Conservation (phyloP, 2,329 filamentous ascomycete species). For the Trichoderma hamatum region DNA sequence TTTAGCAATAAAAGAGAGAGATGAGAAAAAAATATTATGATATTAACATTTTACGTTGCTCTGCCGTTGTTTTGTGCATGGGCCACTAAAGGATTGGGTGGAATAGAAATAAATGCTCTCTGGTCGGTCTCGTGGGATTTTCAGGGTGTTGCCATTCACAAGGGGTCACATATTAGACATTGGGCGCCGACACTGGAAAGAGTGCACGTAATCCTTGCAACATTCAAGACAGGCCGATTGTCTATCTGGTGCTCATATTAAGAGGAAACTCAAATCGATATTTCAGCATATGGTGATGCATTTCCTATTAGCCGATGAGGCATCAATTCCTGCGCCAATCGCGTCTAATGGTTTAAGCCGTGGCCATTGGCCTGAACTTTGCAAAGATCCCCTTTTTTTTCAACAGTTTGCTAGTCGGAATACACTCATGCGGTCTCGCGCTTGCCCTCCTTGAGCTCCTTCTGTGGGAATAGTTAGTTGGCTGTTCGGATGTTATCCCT, state of each 20-base stretch:
- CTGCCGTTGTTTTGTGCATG: not conserved
- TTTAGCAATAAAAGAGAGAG: not conserved
- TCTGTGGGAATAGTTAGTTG: constrained; percentile 61
- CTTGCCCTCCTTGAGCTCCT: constrained; percentile 97
- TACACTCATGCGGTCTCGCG: constrained; percentile 72
- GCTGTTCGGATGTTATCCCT: not conserved
- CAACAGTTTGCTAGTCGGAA: not conserved
- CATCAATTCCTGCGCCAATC: constrained; percentile 24
- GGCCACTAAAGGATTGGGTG: not conserved
- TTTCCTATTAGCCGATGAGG: constrained; percentile 20
- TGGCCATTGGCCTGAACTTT: constrained; percentile 13
- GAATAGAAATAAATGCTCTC: not conserved
- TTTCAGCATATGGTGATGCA: constrained; percentile 23
- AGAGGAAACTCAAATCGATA: constrained; percentile 20
- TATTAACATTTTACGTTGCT: not conserved
- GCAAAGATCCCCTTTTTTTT: constrained; percentile 13
- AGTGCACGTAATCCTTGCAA: not conserved
- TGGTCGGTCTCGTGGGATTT: not conserved
- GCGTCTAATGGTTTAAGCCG: constrained; percentile 21
- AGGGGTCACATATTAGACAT: not conserved
- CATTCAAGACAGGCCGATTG: not conserved
- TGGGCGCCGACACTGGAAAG: not conserved
- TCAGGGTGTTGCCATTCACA: not conserved
- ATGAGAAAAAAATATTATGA: too few species aligned
- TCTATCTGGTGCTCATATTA: constrained; percentile 13